Evolutionary conservation across 352 stramenopile species (phyloP).

Genomic region (Pythium chondricola): DNA sequence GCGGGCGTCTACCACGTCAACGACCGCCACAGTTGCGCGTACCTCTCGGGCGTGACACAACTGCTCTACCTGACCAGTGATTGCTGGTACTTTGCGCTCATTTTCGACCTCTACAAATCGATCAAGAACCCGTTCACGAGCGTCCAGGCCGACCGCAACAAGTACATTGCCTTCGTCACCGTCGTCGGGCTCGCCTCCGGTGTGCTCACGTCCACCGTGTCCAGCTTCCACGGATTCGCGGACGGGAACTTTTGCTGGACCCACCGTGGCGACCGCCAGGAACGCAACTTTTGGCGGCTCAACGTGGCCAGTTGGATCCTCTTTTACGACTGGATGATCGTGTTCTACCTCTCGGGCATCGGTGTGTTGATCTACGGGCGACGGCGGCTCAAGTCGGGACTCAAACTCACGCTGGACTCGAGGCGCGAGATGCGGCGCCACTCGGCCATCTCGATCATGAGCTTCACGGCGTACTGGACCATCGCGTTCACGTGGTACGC

Average conservation of each 20-base stretch:
- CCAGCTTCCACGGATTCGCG: slow-evolving; percentile 37
- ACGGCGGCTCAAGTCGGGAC: slow-evolving; percentile 53
- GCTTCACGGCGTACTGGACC: slow-evolving; percentile 80
- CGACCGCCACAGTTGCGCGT: slow-evolving; percentile 32
- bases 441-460: slow-evolving; percentile 71
- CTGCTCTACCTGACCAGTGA: slow-evolving; percentile 77
- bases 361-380: slow-evolving; percentile 57
- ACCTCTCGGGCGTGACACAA: slow-evolving; percentile 67
- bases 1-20: slow-evolving; percentile 35
- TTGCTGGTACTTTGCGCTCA: slow-evolving; percentile 79
- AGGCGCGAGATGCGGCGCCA: slow-evolving; percentile 76
- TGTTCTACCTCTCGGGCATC: slow-evolving; percentile 77
- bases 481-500: slow-evolving; percentile 78
- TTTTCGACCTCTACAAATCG: slow-evolving; percentile 65
- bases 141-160: slow-evolving; percentile 50
- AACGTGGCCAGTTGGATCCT: slow-evolving; percentile 70
- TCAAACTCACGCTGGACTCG: slow-evolving; percentile 70
- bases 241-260: slow-evolving; percentile 83
- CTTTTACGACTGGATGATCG: slow-evolving; percentile 84
- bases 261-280: slow-evolving; percentile 29
- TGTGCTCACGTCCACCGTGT: slow-evolving; percentile 23
- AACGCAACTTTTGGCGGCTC: slow-evolving; percentile 63
- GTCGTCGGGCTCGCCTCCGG: slow-evolving; percentile 28
- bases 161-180: slow-evolving; percentile 65
- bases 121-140: slow-evolving; percentile 86